These are phyloP conservation scores for Suillus brevipes DNA, from an alignment of 768 basidiomycete species.

Conservation along the genomic window DNA sequence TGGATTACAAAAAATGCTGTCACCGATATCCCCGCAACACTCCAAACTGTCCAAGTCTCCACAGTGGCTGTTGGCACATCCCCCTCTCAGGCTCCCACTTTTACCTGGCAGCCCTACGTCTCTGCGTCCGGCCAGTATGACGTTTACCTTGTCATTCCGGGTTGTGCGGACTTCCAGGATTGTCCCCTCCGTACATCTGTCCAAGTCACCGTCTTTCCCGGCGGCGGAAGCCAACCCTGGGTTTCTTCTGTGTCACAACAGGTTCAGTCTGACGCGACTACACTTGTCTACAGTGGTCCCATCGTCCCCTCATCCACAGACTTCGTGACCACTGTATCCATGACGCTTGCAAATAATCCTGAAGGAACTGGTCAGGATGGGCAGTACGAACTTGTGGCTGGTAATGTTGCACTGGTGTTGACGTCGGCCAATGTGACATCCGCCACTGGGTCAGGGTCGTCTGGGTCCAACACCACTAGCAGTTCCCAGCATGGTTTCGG, in stretches of 20 bases:
- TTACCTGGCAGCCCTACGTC: slow-evolving; percentile 93
- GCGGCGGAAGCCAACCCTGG: slow-evolving; percentile 59
- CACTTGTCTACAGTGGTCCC: slow-evolving; percentile 77
- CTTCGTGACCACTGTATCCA: slow-evolving; percentile 73
- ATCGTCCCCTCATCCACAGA: slow-evolving; percentile 70
- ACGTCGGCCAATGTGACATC: slow-evolving; percentile 55
- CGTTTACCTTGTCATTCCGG: slow-evolving; percentile 83
- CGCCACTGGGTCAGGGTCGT: slow-evolving; percentile 27
- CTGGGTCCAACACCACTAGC: slow-evolving; percentile 33
- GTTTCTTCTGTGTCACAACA: slow-evolving; percentile 76
- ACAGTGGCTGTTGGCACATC: slow-evolving; percentile 64
- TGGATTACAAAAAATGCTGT: slow-evolving; percentile 68
- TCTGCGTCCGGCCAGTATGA: slow-evolving; percentile 85
- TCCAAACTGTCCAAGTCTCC: slow-evolving; percentile 71
- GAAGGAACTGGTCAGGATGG: slow-evolving; percentile 61
- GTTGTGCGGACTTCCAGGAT: slow-evolving; percentile 78
- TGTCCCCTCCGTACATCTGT: slow-evolving; percentile 82
- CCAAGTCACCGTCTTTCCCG: slow-evolving; percentile 79
- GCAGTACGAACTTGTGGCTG: slow-evolving; percentile 82
- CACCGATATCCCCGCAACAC: slow-evolving; percentile 80
- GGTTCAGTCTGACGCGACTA: slow-evolving; percentile 58
- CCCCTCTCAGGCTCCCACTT: slow-evolving; percentile 62
- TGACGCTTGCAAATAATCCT: slow-evolving; percentile 71
- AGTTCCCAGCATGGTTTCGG: slow-evolving; percentile 64
- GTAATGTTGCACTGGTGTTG: slow-evolving; percentile 78